These are phyloP conservation scores for Pulveroboletus frians DNA, from an alignment of 768 basidiomycete genomes.

Conservation along the genomic window DNA sequence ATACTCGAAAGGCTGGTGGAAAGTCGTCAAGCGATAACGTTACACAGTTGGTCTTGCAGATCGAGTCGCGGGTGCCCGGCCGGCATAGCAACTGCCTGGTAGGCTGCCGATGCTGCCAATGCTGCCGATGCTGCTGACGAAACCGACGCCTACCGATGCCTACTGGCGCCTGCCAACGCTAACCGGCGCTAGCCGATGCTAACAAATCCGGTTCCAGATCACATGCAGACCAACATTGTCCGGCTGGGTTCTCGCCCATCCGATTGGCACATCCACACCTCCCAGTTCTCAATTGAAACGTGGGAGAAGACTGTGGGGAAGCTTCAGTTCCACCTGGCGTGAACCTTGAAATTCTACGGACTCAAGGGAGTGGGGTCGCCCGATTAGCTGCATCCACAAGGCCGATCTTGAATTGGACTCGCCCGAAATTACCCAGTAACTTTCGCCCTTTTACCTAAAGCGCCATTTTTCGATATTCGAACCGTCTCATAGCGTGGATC, in stretches of 20 bases:
- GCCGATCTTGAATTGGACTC: slow-evolving; percentile 32
- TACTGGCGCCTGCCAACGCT: too few relatives aligned
- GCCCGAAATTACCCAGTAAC: slow-evolving; percentile 36
- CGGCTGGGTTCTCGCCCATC: slow-evolving; percentile 61
- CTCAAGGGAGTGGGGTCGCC: slow-evolving; percentile 42
- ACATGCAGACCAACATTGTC: slow-evolving; percentile 58
- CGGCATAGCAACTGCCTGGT: too few relatives aligned
- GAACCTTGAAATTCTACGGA: slow-evolving; percentile 27
- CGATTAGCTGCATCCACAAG: slow-evolving; percentile 41
- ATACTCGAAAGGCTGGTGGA: too few relatives aligned
- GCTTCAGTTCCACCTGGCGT: slow-evolving; percentile 38
- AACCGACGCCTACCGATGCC: too few relatives aligned
- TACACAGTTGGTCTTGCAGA: too few relatives aligned
- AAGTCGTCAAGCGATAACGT: too few relatives aligned
- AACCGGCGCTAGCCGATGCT: too few relatives aligned
- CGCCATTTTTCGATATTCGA: slow-evolving; percentile 38
- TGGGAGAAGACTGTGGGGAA: slow-evolving; percentile 43
- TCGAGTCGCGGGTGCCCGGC: too few relatives aligned
- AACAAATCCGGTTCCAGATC: slow-evolving; percentile 78
- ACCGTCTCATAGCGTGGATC: slow-evolving; percentile 50
- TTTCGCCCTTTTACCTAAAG: slow-evolving; percentile 44
- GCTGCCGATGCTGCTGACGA: too few relatives aligned
- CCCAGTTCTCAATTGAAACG: slow-evolving; percentile 54
- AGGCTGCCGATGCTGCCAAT: too few relatives aligned
- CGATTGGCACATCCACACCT: slow-evolving; percentile 59